Base-by-base conservation (phyloP, 1,284 basidiomycete species). In the Erythrobasidium hasegawianum region DNA sequence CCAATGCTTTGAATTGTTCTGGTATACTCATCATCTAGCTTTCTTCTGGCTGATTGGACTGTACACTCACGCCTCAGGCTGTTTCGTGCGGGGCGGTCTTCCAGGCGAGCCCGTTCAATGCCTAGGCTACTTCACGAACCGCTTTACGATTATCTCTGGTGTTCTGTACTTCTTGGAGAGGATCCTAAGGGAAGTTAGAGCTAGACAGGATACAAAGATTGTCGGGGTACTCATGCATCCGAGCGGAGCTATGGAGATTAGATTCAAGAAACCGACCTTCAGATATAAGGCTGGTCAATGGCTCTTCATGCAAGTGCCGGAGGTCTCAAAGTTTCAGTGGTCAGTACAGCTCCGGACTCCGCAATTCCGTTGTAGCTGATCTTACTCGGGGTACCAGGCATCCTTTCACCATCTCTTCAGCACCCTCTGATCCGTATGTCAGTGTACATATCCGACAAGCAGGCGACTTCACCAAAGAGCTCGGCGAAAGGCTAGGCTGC, bases 21-120 rank as follows among this genome's bases (percentile, higher is more conserved):
- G 90, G 90, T 92, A 90, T 78, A 91, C 89, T 22, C 89, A 92
- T 72, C 90, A 92, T 73, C 83, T 91, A 52, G 90, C 89, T 9
- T 89, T 90, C 81, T 90, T 92, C 81, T 91, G 90, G 81, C 88
- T 90, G 86, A 81, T 92, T 68, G 71, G 72, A 33, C 61, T 64
- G 14, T 54, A 88, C 78, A 83, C 88, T 8, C 90, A 94, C 77
- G 90, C 91, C 2, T 89, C 87, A 60, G 91, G 90, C 16, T 94
- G 90, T 78, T 94, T 94, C 78, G 91, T 94, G 59, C 89, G 91
- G 66, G 89, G 92, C 74, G 82, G 72, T 2, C 60, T 74, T 11
- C 74, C 83, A 3, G 80, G 81, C 13, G 77, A 85, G 22, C 88
- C 89, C 10, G 87, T 85, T 68, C 85, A 89, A 73, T 93, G 90